phyloP scores from a whole-genome alignment of 2,329 filamentous ascomycete genomes.

The Pseudonectria foliicola region DNA sequence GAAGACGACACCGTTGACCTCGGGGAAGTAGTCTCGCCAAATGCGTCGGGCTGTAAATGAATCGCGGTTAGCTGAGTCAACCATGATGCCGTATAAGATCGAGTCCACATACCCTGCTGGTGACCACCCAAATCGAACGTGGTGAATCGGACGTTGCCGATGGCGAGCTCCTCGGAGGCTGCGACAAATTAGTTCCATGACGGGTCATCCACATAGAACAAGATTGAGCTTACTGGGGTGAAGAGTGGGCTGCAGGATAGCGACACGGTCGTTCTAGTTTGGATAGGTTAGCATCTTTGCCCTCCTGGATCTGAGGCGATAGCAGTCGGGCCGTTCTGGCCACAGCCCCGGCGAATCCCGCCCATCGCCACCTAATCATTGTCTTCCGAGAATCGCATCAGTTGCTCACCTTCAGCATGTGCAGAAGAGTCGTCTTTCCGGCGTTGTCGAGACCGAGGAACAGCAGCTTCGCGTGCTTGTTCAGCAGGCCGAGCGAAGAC shows the following conservation, averaged over 20 bases:
- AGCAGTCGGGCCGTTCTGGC: too few species aligned
- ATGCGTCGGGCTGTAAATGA: constrained; percentile 69
- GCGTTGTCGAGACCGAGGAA: constrained; percentile 93
- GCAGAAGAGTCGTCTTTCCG: constrained; percentile 86
- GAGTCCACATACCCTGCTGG: constrained; percentile 62
- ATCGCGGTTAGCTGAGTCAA: constrained; percentile 1
- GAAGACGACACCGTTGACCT: constrained; percentile 95
- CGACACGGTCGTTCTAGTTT: constrained; percentile 78
- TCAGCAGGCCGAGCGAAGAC: constrained; percentile 77
- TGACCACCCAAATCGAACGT: constrained; percentile 92
- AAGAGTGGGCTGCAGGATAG: constrained; percentile 81
- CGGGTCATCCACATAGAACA: not conserved
- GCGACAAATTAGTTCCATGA: constrained; percentile 11
- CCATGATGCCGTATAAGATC: not conserved
- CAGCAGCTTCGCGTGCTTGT: constrained; percentile 93
- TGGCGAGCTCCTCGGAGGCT: constrained; percentile 88
- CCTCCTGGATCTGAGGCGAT: constrained; percentile 2
- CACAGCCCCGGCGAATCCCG: too few species aligned
- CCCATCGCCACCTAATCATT: too few species aligned
- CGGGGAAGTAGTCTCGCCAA: constrained; percentile 96
- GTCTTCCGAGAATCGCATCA: not conserved
- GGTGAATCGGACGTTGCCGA: constrained; percentile 89
- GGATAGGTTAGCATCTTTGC: constrained; percentile 16
- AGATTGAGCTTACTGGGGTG: constrained; percentile 65
- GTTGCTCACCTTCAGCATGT: constrained; percentile 81